Conservation (phyloP, 257 asterid species). For the Solanum chmielewskii region DNA sequence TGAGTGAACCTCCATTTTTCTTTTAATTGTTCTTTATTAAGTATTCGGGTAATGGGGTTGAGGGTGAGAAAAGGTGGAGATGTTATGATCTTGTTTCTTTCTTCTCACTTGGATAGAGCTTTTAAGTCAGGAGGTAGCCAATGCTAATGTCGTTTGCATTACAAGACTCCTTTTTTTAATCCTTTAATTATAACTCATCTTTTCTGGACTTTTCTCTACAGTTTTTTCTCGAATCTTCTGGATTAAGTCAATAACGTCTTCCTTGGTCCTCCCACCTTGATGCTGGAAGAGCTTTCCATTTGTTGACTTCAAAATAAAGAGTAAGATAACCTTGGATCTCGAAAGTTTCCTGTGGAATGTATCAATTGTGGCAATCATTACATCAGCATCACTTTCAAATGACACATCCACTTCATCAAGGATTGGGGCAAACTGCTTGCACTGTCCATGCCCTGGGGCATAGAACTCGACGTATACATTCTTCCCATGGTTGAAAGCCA, state of each 20-base stretch:
- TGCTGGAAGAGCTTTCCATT: conserved; percentile 46
- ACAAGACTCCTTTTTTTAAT: background rate
- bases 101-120: background rate
- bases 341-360: conserved; percentile 24
- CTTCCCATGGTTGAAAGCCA: conserved; percentile 46
- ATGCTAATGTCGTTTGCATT: background rate
- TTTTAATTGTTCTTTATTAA: no score
- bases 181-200: conserved; percentile 57
- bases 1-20: no score
- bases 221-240: conserved; percentile 43
- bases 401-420: conserved; percentile 84
- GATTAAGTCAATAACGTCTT: conserved; percentile 54
- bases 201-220: conserved; percentile 23
- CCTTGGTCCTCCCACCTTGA: conserved; percentile 64
- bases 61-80: background rate
- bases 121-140: background rate
- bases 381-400: conserved; percentile 51
- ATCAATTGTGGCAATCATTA: conserved; percentile 63
- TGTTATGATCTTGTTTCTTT: background rate
- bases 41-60: background rate
- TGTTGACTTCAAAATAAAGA: conserved; percentile 63
- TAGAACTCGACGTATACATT: conserved; percentile 73
- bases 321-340: conserved; percentile 81
- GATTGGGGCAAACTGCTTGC: conserved; percentile 84
- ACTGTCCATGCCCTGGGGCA: conserved; percentile 96